These are phyloP conservation scores for Heritiera littoralis DNA, from an alignment of 345 rosid genomes.

Conservation along the genomic window DNA sequence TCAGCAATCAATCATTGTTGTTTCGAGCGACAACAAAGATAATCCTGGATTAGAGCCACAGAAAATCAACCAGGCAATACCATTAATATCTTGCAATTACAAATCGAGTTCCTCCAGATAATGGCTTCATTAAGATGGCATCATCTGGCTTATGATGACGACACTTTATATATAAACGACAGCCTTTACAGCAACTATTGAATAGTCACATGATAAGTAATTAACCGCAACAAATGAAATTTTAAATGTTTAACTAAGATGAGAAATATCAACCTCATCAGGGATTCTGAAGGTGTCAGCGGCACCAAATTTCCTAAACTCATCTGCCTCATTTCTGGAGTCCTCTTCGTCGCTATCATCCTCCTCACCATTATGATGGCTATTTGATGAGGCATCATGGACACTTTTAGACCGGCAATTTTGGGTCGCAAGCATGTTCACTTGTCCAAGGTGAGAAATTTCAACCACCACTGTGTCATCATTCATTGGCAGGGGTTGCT, in stretches of 20 bases:
- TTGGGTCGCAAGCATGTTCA: conserved; percentile 80
- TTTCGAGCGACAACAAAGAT: no score
- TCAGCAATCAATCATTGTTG: no score
- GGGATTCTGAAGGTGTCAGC: conserved; percentile 89
- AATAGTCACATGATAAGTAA: neutral
- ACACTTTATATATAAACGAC: neutral
- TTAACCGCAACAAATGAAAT: neutral
- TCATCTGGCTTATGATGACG: neutral
- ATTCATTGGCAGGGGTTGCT: conserved; percentile 69
- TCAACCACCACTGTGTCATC: conserved; percentile 80
- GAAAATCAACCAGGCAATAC: neutral
- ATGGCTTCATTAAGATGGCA: neutral
- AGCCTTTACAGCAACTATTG: neutral
- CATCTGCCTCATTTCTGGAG: conserved; percentile 40
- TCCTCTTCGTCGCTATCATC: conserved; percentile 40
- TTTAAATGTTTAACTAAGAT: conserved; percentile 47
- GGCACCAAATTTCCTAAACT: conserved; percentile 80
- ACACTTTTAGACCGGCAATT: conserved; percentile 63
- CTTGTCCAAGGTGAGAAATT: conserved; percentile 87
- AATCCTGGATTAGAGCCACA: neutral
- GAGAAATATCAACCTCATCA: conserved; percentile 73
- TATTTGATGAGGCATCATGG: conserved; percentile 34
- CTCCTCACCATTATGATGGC: conserved; percentile 37
- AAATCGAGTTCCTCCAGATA: neutral
- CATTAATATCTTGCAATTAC: neutral